Percentiles rank a stretch among this genome's conserved stretches.
Evolutionary conservation across 305 asterid species (phyloP).

Genomic region (Ruellia speciosa): DNA sequence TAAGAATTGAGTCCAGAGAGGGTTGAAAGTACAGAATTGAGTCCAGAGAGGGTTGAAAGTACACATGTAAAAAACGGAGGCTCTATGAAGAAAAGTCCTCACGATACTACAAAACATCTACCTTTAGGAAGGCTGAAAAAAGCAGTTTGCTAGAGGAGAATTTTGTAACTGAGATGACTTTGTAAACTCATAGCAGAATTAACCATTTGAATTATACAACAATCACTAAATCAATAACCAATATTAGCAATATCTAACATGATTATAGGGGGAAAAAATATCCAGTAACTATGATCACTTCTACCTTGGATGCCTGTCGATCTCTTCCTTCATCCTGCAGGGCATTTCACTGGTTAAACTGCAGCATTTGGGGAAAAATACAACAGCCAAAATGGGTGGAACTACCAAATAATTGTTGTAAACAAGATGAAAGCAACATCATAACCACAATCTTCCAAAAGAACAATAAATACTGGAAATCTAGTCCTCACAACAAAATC

Average conservation of each 20-base stretch:
- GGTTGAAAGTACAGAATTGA: background rate
- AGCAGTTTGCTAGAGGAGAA: background rate
- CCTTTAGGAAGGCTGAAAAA: background rate
- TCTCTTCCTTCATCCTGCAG: constrained; percentile 42
- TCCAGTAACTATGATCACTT: constrained; percentile 11
- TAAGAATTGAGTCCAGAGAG: background rate
- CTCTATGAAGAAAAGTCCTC: background rate
- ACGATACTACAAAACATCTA: background rate
- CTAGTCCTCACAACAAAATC: too few species aligned
- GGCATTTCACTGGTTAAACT: constrained; percentile 20
- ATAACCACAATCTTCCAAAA: too few species aligned
- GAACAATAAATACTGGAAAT: too few species aligned
- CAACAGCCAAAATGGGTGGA: constrained; percentile 6
- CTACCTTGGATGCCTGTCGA: constrained; percentile 41
- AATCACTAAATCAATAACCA: background rate
- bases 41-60: background rate
- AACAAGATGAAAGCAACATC: background rate
- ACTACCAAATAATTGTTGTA: constrained; percentile 4
- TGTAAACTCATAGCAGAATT: too few species aligned
- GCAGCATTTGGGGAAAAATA: constrained; percentile 8
- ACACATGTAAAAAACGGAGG: background rate
- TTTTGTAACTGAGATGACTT: too few species aligned
- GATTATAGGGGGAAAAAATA: background rate
- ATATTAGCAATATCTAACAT: background rate
- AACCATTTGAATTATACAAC: too few species aligned